A percentile compares a stretch with the other conserved stretches of the same genome.
Conservation (phyloP, 192 early-diverging fungal species). For the Coemansia sp. region DNA sequence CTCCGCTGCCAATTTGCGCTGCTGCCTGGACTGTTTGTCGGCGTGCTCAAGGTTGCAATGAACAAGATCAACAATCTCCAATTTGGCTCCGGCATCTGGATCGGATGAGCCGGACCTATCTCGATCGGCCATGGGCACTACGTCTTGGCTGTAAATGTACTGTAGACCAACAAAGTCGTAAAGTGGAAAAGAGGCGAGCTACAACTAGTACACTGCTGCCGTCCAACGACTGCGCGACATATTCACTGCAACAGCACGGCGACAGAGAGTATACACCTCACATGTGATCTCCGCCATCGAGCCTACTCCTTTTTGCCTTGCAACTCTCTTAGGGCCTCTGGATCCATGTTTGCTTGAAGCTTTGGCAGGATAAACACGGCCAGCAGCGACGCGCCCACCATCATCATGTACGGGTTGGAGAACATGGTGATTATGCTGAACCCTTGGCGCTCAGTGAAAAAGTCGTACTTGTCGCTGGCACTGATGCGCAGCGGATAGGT, state of each 20-base stretch:
- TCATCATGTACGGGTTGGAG: constrained; percentile 70
- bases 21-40: constrained; percentile 49
- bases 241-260: neutral
- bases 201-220: neutral
- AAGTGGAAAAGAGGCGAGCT: neutral
- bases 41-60: constrained; percentile 54
- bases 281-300: neutral
- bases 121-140: neutral
- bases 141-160: neutral
- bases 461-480: constrained; percentile 50
- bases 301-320: constrained; percentile 22
- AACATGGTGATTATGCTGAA: constrained; percentile 65
- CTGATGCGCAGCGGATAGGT: constrained; percentile 49
- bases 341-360: constrained; percentile 64
- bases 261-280: neutral
- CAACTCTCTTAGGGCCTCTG: constrained; percentile 57
- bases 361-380: constrained; percentile 68
- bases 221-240: neutral
- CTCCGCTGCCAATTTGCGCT: constrained; percentile 62
- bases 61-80: constrained; percentile 61
- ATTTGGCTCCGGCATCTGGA: constrained; percentile 70
- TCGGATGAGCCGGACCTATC: neutral
- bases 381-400: constrained; percentile 63
- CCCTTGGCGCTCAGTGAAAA: constrained; percentile 60
- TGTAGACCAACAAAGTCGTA: neutral